Evolutionary conservation across 2,329 filamentous ascomycete genomes (phyloP).

Genomic region (Periconia sp.): DNA sequence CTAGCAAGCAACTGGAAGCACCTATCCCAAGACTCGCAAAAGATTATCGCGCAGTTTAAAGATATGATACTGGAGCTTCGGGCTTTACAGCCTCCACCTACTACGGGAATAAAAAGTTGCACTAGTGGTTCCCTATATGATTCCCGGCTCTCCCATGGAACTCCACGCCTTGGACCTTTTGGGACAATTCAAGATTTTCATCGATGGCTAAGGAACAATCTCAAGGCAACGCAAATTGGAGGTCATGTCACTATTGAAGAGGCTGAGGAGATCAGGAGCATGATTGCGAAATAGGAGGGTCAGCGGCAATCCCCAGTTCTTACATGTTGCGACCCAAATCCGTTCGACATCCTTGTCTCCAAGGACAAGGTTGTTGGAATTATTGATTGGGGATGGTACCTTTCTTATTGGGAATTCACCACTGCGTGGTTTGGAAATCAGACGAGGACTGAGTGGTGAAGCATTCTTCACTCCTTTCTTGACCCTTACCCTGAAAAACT

Average conservation of each 20-base stretch:
- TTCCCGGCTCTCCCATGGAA: constrained; percentile 23
- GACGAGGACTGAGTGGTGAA: constrained; percentile 39
- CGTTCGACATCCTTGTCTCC: constrained; percentile 51
- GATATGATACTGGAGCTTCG: too few relatives aligned
- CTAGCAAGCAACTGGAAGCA: constrained; percentile 24
- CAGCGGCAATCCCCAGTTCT: constrained; percentile 50
- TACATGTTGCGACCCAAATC: constrained; percentile 59
- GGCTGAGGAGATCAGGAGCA: constrained; percentile 39
- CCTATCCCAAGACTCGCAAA: constrained; percentile 15
- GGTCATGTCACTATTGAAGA: constrained; percentile 19
- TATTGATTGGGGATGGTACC: constrained; percentile 58
- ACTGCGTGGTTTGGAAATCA: constrained; percentile 49
- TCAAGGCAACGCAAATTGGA: constrained; percentile 25
- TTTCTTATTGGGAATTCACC: constrained; percentile 56
- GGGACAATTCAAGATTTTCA: constrained; percentile 46
- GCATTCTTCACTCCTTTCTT: constrained; percentile 16
- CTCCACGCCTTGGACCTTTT: constrained; percentile 41
- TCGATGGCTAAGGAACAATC: constrained; percentile 39
- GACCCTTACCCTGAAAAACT: constrained; percentile 43
- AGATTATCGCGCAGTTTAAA: constrained; percentile 22
- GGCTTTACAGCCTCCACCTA: too few relatives aligned
- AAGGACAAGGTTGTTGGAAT: constrained; percentile 54
- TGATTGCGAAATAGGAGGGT: constrained; percentile 42
- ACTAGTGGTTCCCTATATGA: too few relatives aligned
- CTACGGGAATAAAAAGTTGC: constrained; percentile 20